phyloP scores from a whole-genome alignment of 768 basidiomycete species.

The Leccinum variicolor region DNA sequence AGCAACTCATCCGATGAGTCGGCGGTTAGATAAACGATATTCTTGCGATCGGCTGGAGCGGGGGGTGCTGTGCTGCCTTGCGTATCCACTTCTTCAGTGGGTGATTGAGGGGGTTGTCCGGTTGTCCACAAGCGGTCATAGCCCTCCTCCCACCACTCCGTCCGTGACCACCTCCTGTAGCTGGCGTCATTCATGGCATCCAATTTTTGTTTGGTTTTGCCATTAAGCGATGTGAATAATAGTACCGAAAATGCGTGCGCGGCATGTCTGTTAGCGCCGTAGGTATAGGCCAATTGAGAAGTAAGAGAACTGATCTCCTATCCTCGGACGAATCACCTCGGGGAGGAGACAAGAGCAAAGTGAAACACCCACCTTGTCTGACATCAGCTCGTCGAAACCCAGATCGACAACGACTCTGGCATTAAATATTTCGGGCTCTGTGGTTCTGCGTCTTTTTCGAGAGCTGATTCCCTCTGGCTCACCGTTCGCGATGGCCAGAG shows the following conservation, averaged over 20 bases:
- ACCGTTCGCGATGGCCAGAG: slow-evolving; percentile 49
- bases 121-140: slow-evolving; percentile 66
- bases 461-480: slow-evolving; percentile 35
- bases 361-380: slow-evolving; percentile 68
- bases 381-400: slow-evolving; percentile 92
- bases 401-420: slow-evolving; percentile 82
- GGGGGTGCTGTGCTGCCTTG: neutral
- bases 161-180: slow-evolving; percentile 76
- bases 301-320: slow-evolving; percentile 91
- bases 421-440: slow-evolving; percentile 45
- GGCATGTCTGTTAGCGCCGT: slow-evolving; percentile 80
- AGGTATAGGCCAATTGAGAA: slow-evolving; percentile 89
- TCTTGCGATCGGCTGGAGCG: slow-evolving; percentile 37
- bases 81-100: slow-evolving; percentile 1
- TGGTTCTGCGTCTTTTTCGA: slow-evolving; percentile 19
- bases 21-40: slow-evolving; percentile 88
- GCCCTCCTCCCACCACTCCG: slow-evolving; percentile 80
- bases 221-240: slow-evolving; percentile 78
- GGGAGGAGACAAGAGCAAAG: slow-evolving; percentile 9
- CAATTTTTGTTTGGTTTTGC: slow-evolving; percentile 60
- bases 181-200: slow-evolving; percentile 62
- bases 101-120: neutral
- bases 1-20: slow-evolving; percentile 84
- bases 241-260: slow-evolving; percentile 65
- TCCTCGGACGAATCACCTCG: slow-evolving; percentile 10